A percentile compares a stretch with the other conserved stretches of the same genome.
These are phyloP conservation scores for Trametes pubescens DNA, from an alignment of 1,284 basidiomycete species.

Conservation along the genomic window DNA sequence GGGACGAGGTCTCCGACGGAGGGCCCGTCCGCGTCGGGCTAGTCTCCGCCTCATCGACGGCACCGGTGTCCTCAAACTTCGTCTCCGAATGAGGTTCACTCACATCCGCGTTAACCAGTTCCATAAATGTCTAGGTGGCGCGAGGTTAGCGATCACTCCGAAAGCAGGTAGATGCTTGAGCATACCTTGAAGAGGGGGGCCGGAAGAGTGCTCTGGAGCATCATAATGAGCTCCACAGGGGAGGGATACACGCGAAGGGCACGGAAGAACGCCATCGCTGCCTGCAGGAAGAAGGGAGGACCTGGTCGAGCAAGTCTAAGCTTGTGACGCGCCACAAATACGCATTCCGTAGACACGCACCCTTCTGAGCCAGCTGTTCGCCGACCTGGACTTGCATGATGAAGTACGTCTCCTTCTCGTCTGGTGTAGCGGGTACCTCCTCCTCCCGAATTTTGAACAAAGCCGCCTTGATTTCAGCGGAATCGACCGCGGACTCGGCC, in stretches of 20 bases:
- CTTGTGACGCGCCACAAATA: neutral
- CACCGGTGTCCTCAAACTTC: slow-evolving; percentile 37
- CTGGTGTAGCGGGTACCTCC: slow-evolving; percentile 68
- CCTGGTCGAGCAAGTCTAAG: slow-evolving; percentile 53
- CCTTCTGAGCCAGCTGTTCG: slow-evolving; percentile 84
- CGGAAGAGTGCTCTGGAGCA: slow-evolving; percentile 94
- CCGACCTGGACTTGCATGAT: slow-evolving; percentile 90
- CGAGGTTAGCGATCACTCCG: slow-evolving; percentile 10
- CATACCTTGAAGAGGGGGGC: slow-evolving; percentile 83
- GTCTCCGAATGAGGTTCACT: slow-evolving; percentile 63
- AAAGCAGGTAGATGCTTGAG: neutral
- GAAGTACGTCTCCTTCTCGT: slow-evolving; percentile 89
- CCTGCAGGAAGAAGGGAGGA: slow-evolving; percentile 76
- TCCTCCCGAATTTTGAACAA: slow-evolving; percentile 72
- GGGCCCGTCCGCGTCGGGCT: slow-evolving; percentile 69
- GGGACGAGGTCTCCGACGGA: slow-evolving; percentile 83
- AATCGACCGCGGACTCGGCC: slow-evolving; percentile 47
- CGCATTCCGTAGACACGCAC: slow-evolving; percentile 50
- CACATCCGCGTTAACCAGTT: slow-evolving; percentile 89
- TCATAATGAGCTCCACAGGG: slow-evolving; percentile 90
- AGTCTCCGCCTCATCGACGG: slow-evolving; percentile 52
- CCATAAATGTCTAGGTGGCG: slow-evolving; percentile 75
- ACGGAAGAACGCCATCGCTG: slow-evolving; percentile 92
- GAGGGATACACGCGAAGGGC: slow-evolving; percentile 95
- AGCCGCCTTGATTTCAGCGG: slow-evolving; percentile 65